phyloP scores from a whole-genome alignment of 2,329 filamentous ascomycete species.

The Dendryphion nanum region DNA sequence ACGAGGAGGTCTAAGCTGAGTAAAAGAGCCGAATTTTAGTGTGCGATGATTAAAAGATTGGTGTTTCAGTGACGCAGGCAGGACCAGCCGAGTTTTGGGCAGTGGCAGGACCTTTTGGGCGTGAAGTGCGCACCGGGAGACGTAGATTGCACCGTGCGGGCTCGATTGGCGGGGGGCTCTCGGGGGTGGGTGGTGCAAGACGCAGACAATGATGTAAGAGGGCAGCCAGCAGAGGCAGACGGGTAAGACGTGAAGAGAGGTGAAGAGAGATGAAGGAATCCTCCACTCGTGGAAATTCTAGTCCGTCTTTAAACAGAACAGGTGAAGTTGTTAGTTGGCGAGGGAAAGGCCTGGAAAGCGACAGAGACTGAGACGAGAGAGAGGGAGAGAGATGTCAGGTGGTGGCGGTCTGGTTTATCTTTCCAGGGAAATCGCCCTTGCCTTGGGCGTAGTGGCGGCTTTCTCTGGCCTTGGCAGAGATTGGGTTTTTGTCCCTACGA shows the following conservation, averaged over 20 bases:
- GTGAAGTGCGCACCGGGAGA: neutral
- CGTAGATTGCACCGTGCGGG: neutral
- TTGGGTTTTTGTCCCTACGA: no score
- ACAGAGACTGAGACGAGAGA: neutral
- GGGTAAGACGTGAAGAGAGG: neutral
- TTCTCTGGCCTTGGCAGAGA: no score
- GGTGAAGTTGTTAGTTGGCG: neutral
- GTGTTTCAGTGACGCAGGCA: constrained; percentile 1
- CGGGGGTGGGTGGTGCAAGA: neutral
- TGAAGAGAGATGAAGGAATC: no score
- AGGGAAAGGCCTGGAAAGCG: neutral
- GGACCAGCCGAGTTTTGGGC: constrained; percentile 10
- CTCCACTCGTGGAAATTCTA: no score
- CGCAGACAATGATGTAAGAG: neutral
- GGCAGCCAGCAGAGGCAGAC: neutral
- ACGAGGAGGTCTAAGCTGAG: no score
- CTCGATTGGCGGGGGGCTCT: neutral
- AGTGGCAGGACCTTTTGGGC: constrained; percentile 33
- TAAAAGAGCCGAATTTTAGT: no score
- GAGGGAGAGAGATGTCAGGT: neutral
- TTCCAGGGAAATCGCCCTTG: no score
- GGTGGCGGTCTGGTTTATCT: no score
- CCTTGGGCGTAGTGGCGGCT: no score
- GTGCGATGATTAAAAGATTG: neutral
- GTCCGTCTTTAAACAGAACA: no score